Conservation (phyloP, 371 early-diverging fungal genomes). For the Syncephalastrum racemosum region DNA sequence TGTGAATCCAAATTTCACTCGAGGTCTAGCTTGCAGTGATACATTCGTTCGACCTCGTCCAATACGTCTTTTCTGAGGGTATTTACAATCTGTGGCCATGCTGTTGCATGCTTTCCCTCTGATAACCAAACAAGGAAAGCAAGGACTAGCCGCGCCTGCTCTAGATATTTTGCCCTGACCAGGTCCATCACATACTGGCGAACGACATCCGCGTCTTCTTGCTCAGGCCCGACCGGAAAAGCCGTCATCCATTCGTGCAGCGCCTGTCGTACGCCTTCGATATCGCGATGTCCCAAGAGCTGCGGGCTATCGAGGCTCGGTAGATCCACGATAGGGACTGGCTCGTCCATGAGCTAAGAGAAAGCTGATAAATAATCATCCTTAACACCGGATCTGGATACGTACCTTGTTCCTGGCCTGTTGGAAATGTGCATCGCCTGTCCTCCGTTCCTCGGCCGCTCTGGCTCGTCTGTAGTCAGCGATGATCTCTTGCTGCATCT, state of each 20-base stretch:
- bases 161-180: constrained; percentile 24
- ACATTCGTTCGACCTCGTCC: no score
- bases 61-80: no score
- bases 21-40: no score
- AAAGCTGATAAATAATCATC: background rate
- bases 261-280: constrained; percentile 25
- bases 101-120: no score
- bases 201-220: constrained; percentile 35
- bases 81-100: no score
- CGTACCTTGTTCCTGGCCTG: constrained; percentile 12
- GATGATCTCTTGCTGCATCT: constrained; percentile 19
- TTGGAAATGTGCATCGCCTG: constrained; percentile 13
- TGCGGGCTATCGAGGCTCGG: constrained; percentile 16
- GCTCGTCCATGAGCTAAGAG: constrained; percentile 1
- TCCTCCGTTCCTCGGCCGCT: constrained; percentile 8
- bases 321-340: background rate
- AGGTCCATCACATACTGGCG: constrained; percentile 27
- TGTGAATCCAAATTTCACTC: no score
- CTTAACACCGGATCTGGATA: background rate
- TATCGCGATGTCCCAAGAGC: constrained; percentile 27
- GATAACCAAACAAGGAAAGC: no score
- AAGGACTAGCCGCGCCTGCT: constrained; percentile 34
- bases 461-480: constrained; percentile 12
- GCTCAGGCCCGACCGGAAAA: constrained; percentile 29
- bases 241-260: constrained; percentile 29